These are phyloP conservation scores for Fagus sylvatica DNA, from an alignment of 306 rosid genomes.

Conservation along the genomic window DNA sequence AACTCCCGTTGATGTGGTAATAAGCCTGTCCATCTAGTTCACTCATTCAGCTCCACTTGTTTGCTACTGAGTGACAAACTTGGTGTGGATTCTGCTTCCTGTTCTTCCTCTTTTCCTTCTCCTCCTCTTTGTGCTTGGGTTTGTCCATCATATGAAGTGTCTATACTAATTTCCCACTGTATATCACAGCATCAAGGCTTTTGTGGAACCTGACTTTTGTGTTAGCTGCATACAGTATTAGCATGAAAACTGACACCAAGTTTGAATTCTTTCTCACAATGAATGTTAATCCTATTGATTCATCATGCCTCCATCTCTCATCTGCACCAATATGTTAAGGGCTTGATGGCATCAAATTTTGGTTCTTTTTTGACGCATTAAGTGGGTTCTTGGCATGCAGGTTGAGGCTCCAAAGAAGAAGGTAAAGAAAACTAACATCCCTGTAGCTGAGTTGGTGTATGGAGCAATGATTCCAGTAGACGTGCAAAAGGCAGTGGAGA, in stretches of 20 bases:
- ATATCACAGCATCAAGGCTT: background rate
- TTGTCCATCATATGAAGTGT: background rate
- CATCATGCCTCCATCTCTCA: background rate
- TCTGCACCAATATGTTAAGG: background rate
- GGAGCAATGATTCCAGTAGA: slow-evolving; percentile 67
- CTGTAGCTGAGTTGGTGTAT: slow-evolving; percentile 65
- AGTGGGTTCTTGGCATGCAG: slow-evolving; percentile 27
- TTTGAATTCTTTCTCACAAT: background rate
- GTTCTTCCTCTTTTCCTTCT: no score
- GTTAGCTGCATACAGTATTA: background rate
- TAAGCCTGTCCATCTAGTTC: background rate
- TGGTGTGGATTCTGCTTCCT: no score
- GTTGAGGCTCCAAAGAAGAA: slow-evolving; percentile 80
- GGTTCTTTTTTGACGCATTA: background rate
- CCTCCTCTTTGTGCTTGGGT: background rate
- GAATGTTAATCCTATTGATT: background rate
- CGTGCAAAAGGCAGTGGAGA: slow-evolving; percentile 82
- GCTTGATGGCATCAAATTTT: background rate
- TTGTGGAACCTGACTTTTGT: background rate
- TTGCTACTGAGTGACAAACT: background rate
- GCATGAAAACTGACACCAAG: background rate
- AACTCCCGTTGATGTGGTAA: background rate
- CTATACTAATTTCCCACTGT: background rate
- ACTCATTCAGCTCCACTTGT: background rate
- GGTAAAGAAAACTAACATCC: slow-evolving; percentile 73